These are phyloP conservation scores for Sugiyamaella floridensis DNA, from an alignment of 805 yeast genomes.

Conservation along the genomic window DNA sequence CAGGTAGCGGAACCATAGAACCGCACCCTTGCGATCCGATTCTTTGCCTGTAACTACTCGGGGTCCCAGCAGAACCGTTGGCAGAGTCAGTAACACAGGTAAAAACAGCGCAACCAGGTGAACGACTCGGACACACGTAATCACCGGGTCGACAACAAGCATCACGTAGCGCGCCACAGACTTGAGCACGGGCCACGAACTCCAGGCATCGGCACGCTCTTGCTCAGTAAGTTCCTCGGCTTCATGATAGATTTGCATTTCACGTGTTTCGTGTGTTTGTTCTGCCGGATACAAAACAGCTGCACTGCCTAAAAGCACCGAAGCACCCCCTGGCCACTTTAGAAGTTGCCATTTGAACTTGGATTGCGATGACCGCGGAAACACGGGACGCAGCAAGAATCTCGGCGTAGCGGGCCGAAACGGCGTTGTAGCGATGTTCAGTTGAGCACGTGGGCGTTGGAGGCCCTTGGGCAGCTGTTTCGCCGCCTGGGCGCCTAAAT, in stretches of 20 bases:
- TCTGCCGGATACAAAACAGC: not conserved
- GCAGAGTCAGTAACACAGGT: conserved; percentile 63
- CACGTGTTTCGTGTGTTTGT: not conserved
- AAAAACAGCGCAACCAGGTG: conserved; percentile 60
- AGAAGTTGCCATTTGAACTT: not conserved
- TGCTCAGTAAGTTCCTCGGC: not conserved
- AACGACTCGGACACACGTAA: conserved; percentile 60
- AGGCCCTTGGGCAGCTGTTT: no score
- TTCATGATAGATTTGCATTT: not conserved
- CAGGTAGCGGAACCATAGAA: conserved; percentile 62
- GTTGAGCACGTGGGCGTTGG: not conserved
- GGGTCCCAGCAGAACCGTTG: conserved; percentile 48
- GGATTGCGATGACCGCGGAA: no score
- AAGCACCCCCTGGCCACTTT: not conserved
- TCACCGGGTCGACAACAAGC: conserved; percentile 58
- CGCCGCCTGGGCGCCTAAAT: not conserved
- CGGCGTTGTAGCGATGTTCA: not conserved
- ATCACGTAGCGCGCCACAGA: conserved; percentile 6
- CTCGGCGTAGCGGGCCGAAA: not conserved
- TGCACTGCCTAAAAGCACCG: not conserved
- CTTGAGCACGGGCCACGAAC: conserved; percentile 1
- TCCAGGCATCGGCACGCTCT: not conserved
- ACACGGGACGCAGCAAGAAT: no score
- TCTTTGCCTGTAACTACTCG: conserved; percentile 21
- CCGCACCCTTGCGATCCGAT: conserved; percentile 52